These are phyloP conservation scores for Pholiota adiposa DNA, from an alignment of 1,284 basidiomycete genomes.

Conservation along the genomic window DNA sequence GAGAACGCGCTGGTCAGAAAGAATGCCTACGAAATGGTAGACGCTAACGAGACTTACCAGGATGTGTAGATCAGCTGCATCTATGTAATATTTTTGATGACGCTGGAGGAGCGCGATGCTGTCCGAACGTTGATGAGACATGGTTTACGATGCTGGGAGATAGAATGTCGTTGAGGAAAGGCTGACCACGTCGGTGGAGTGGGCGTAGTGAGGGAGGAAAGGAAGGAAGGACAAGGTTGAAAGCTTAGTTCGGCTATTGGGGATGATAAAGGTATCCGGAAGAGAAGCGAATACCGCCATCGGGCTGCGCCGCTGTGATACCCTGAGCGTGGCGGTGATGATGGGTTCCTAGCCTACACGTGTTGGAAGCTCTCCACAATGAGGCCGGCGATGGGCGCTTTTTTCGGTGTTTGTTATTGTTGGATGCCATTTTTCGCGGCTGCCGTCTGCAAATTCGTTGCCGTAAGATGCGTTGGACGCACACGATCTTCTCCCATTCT, in stretches of 20 bases:
- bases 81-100: constrained; percentile 50
- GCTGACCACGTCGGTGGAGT: not conserved
- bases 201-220: constrained; percentile 2
- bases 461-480: not conserved
- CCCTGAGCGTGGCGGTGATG: not conserved
- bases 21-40: not conserved
- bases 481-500: not conserved
- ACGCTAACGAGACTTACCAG: constrained; percentile 49
- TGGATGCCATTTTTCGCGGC: not conserved
- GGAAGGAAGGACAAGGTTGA: not conserved
- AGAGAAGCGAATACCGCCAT: constrained; percentile 2
- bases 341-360: constrained; percentile 10
- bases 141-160: not conserved
- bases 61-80: constrained; percentile 57
- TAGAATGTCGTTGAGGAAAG: not conserved
- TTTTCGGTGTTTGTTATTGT: not conserved
- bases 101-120: constrained; percentile 25
- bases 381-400: constrained; percentile 3
- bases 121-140: constrained; percentile 2
- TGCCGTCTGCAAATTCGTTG: not conserved
- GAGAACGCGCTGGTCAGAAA: not conserved
- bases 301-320: constrained; percentile 3
- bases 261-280: not conserved
- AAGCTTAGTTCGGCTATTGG: not conserved
- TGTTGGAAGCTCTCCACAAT: constrained; percentile 10